phyloP scores from a whole-genome alignment of 2,329 filamentous ascomycete genomes.

The Blastomyces gilchristii region DNA sequence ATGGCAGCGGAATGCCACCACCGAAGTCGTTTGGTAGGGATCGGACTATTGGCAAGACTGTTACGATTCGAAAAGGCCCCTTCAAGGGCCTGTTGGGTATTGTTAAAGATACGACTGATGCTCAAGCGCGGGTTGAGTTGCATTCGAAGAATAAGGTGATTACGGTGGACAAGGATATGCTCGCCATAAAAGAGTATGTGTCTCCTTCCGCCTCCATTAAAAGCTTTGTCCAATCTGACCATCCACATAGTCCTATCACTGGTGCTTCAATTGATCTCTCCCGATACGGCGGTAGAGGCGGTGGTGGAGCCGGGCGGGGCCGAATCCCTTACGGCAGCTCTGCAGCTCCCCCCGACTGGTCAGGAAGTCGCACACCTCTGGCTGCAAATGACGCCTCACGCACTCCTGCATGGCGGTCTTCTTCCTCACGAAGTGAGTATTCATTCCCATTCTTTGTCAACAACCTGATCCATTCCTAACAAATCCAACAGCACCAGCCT shows the following conservation, averaged over 20 bases:
- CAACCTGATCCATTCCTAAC: conserved; percentile 1
- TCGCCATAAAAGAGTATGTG: conserved; percentile 74
- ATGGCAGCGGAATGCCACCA: conserved; percentile 52
- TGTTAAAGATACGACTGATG: conserved; percentile 87
- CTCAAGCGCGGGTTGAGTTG: conserved; percentile 76
- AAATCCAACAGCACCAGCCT: conserved; percentile 29
- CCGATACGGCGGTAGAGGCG: conserved; percentile 34
- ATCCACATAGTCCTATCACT: conserved; percentile 45
- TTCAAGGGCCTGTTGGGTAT: conserved; percentile 92
- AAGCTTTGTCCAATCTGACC: conserved; percentile 16
- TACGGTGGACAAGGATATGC: conserved; percentile 66
- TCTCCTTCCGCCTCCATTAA: conserved; percentile 3
- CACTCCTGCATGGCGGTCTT: conserved; percentile 59
- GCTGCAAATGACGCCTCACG: conserved; percentile 51
- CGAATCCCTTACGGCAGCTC: conserved; percentile 40
- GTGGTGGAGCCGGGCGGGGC: conserved; percentile 36
- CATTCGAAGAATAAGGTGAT: conserved; percentile 92
- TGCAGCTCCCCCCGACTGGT: conserved; percentile 47
- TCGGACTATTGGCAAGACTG: conserved; percentile 78
- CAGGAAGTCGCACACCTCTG: conserved; percentile 59
- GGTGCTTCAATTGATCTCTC: conserved; percentile 68
- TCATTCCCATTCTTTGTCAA: background rate
- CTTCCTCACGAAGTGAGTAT: conserved; percentile 50
- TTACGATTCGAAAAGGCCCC: conserved; percentile 73
- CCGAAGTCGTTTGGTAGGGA: conserved; percentile 68